These are phyloP conservation scores for Dalbergia cochinchinensis DNA, from an alignment of 306 rosid genomes.

Conservation along the genomic window DNA sequence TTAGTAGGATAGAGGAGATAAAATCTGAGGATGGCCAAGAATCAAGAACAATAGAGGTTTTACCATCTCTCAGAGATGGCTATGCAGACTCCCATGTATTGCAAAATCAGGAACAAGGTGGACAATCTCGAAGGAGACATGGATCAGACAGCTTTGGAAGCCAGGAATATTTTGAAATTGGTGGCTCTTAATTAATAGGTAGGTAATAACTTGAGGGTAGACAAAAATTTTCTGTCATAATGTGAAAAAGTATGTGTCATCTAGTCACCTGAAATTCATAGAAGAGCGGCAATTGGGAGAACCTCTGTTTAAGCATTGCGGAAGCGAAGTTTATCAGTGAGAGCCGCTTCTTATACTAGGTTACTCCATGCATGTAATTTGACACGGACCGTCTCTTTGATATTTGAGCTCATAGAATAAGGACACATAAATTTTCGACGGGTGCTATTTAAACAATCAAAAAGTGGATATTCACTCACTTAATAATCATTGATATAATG, in stretches of 20 bases:
- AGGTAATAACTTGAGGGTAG: neutral
- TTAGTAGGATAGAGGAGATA: conserved; percentile 68
- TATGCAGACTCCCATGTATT: conserved; percentile 43
- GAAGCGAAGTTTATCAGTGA: neutral
- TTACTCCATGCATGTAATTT: neutral
- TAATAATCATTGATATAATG: no score
- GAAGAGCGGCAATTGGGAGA: no score
- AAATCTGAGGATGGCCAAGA: conserved; percentile 21
- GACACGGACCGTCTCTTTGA: neutral
- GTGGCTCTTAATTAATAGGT: conserved; percentile 25
- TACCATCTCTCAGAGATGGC: conserved; percentile 55
- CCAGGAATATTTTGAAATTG: conserved; percentile 38
- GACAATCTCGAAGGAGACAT: conserved; percentile 7
- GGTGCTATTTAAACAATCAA: no score
- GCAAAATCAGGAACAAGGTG: conserved; percentile 42
- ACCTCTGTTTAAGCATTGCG: neutral
- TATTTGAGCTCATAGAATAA: conserved; percentile 30
- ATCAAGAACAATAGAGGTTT: conserved; percentile 48
- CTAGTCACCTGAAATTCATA: neutral
- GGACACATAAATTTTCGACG: neutral
- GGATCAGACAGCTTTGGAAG: conserved; percentile 34
- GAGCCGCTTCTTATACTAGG: no score
- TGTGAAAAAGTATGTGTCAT: neutral
- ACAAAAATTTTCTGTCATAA: neutral
- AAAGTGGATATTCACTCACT: no score